Base-by-base conservation (phyloP, 2,329 filamentous ascomycete genomes). In the Curvularia spicifera region DNA sequence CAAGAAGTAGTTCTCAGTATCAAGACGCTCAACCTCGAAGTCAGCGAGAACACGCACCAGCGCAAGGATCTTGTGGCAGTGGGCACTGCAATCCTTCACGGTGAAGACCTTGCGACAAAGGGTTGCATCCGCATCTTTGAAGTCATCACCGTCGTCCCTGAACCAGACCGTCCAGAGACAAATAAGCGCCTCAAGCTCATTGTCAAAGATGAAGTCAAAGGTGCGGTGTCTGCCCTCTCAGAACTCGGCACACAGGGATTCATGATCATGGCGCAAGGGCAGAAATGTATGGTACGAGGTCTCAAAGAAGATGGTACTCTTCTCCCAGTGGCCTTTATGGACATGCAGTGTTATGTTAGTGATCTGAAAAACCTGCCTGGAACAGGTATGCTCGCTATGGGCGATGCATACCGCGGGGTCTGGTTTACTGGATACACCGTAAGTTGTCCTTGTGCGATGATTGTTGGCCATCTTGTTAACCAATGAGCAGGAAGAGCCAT, bases 201-300 rank as follows among this genome's bases (percentile, higher is more conserved):
- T 15, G 91, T 91, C 5, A 91, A 90, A 69, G 95, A 99, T 75
- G 91, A 96, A 51, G 93, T 98, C 26, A 91, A 95, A 49, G 95
- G 95, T 9, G 92, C 92, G 4, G 91, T 99, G 24, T 97, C 94
- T 13, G 90, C 91, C 0, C 78, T 99, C 10, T 92, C 90, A 0
- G 89, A 91, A 63, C 89, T 96, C 53, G 94, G 91, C 42, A 92
- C 89, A 0, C 93, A 95, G 77, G 95, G 91, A 1, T 92, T 94
- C 66, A 87, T 96, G 83, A 88, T 95, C 61, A 91, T 91, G 40
- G 93, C 93, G 0, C 95, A 99, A 73, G 95, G 95, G 0, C 93
- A 97, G 71, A 99, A 99, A 78, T 94, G 93, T 75, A 96, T 99
- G 90, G 93, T 99, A 1, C 85, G 95, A 58, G 95, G 95, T 40